phyloP scores from a whole-genome alignment of 2,329 filamentous ascomycete genomes.

The Stemphylium vesicarium region DNA sequence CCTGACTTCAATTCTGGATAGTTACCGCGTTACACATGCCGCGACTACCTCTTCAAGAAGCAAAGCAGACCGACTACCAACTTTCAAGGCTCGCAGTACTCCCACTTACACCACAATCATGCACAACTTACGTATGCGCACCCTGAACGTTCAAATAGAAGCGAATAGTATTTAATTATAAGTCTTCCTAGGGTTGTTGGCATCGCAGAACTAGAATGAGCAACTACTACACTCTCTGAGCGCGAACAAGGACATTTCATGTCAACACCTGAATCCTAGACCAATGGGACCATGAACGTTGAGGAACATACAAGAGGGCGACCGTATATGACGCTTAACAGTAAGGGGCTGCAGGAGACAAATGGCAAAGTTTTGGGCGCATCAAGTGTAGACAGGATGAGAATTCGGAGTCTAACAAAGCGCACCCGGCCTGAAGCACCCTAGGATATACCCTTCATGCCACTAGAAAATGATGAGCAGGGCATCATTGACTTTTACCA shows the following conservation, averaged over 20 bases:
- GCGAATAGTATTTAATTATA: constrained; percentile 19
- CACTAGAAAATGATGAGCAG: constrained; percentile 38
- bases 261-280: constrained; percentile 21
- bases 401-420: constrained; percentile 49
- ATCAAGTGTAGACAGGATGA: constrained; percentile 43
- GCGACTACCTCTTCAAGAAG: no score
- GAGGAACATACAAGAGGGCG: constrained; percentile 22
- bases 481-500: constrained; percentile 40
- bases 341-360: constrained; percentile 4
- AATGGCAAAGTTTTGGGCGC: constrained; percentile 7
- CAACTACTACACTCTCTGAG: constrained; percentile 1
- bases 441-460: constrained; percentile 40
- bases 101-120: no score
- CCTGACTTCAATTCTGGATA: no score
- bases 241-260: constrained; percentile 4
- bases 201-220: constrained; percentile 12
- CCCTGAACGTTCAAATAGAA: not conserved
- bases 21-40: no score
- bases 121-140: not conserved
- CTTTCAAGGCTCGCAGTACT: no score
- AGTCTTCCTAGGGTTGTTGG: constrained; percentile 29
- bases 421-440: constrained; percentile 40
- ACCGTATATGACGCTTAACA: constrained; percentile 18
- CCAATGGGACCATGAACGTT: constrained; percentile 29
- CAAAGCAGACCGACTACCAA: no score